A percentile compares a stretch with the other conserved stretches of the same genome.
Conservation (phyloP, 228 moss, liverwort and hornwort species). For the Sphagnum fallax region DNA sequence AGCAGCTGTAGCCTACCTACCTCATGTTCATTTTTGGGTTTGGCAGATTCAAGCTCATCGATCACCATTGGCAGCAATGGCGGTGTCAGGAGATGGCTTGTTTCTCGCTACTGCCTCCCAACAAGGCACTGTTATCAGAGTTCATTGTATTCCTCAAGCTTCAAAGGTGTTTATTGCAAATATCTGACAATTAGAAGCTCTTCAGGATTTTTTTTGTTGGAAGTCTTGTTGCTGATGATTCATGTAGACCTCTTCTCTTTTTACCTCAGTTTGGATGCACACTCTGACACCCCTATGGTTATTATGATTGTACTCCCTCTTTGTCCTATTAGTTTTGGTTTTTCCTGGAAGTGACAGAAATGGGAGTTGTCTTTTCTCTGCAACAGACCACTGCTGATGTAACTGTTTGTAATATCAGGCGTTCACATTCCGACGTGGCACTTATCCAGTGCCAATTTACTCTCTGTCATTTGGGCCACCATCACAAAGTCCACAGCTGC, state of each 20-base stretch:
- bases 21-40: too few species aligned
- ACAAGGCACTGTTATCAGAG: conserved; percentile 96
- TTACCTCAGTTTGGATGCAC: too few species aligned
- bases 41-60: conserved; percentile 83
- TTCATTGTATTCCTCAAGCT: conserved; percentile 86
- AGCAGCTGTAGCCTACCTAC: too few species aligned
- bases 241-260: too few species aligned
- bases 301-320: too few species aligned
- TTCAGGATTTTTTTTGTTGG: too few species aligned
- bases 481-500: conserved; percentile 70
- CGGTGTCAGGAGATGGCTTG: conserved; percentile 81
- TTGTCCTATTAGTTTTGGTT: too few species aligned
- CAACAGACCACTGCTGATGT: too few species aligned
- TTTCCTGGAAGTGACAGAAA: too few species aligned
- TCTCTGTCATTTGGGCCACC: conserved; percentile 85
- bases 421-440: conserved; percentile 86
- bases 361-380: too few species aligned
- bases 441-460: conserved; percentile 72
- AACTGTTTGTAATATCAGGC: conserved; percentile 18
- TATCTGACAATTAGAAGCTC: background rate
- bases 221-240: too few species aligned
- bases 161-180: conserved; percentile 36
- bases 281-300: too few species aligned
- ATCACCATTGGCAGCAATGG: conserved; percentile 84
- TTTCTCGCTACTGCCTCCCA: conserved; percentile 89